Base-by-base conservation (phyloP, 345 rosid species). In the Brassica nigra region DNA sequence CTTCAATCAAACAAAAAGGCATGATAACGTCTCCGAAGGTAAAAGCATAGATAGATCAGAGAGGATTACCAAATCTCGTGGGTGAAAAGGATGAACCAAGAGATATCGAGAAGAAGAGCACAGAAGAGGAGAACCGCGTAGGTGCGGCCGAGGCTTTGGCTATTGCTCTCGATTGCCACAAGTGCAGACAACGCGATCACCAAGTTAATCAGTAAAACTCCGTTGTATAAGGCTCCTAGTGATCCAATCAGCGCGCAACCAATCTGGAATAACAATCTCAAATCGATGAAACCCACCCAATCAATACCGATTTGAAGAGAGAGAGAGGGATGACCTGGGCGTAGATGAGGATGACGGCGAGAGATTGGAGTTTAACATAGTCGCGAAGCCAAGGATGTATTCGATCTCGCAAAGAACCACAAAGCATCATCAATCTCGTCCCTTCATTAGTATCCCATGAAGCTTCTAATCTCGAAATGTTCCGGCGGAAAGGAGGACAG, bases 241-340 rank as follows among this genome's bases (percentile, higher is more conserved):
- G 97, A 90, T 83, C 98, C 97, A 65, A 92, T 86, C 82, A 94
- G 76, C 5, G 98, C 91, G 78, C 97, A 90, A 2, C 91, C 96
- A 80, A 92, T 92, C 97, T 87, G 82, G 12, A 52, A 10, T 39
- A 39, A 9, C 20, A 9, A 70, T 20, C 15, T 62, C 57, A 44
- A 67, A 76, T 61, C 54, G 63, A 74, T 36, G 74, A 79, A 69
- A 71, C 83, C 83, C 75, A 54, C 47, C 55, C 54, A 10, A 42
- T 42, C 44, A 18, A n/a, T 29, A 44, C 16, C 62, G 37, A 55
- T 71, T 59, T 8, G 66, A 71, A 81, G 62, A 39, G 70, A 28
- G 42, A 28, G 20, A 23, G 27, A 23, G 27, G 27, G 27, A 23
- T 14, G 34, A 93, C 98, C 89, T 95, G 97, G 73, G 86, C 82